These are phyloP conservation scores for Fusarium papillatum DNA, from an alignment of 2,329 filamentous ascomycete genomes.

Conservation along the genomic window DNA sequence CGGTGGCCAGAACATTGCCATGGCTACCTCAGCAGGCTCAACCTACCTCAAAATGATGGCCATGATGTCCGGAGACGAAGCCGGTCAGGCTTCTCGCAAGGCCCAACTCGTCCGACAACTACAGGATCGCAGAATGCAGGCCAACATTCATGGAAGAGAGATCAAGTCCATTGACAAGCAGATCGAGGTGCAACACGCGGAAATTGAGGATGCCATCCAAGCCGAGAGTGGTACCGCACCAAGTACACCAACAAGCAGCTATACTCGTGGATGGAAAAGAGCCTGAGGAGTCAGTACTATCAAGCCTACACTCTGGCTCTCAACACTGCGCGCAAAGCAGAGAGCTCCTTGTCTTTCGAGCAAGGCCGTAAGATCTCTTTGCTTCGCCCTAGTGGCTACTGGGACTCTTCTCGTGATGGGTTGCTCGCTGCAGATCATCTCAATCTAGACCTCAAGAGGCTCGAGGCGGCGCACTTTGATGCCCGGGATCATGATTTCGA, in stretches of 20 bases:
- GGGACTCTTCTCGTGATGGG: not conserved
- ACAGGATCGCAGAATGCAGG: constrained; percentile 13
- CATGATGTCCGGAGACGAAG: not conserved
- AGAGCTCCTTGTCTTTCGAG: not conserved
- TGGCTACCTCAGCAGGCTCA: not conserved
- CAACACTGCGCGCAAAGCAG: not conserved
- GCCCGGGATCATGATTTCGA: constrained; percentile 13
- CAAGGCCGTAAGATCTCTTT: not conserved
- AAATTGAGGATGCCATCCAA: not conserved
- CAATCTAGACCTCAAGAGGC: not conserved
- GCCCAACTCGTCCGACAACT: not conserved
- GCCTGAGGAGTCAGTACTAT: not conserved
- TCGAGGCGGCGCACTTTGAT: constrained; percentile 9
- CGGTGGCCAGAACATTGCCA: not conserved
- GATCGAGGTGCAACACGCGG: constrained; percentile 1
- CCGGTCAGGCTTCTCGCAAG: not conserved
- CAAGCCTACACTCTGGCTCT: not conserved
- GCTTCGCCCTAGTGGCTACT: not conserved
- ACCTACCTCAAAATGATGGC: not conserved
- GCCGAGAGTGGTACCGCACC: constrained; percentile 4
- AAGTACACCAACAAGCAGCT: constrained; percentile 15
- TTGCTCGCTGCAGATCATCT: not conserved
- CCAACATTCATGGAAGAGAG: constrained; percentile 16
- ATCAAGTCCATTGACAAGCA: constrained; percentile 26
- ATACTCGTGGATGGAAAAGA: not conserved